These are phyloP conservation scores for Leccinum truebloodii DNA, from an alignment of 768 basidiomycete genomes.

Conservation along the genomic window DNA sequence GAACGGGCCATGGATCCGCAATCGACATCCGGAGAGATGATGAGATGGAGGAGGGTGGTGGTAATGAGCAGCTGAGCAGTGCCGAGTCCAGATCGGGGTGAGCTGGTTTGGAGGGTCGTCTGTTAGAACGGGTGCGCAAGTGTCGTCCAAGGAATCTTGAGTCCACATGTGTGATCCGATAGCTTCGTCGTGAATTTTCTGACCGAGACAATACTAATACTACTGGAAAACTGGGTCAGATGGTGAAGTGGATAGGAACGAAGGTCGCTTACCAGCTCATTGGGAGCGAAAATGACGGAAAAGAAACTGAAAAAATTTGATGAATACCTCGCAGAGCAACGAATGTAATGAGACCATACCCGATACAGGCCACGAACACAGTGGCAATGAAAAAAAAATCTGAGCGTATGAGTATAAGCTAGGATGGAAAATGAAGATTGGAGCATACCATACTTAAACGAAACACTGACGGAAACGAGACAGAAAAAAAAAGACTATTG, in stretches of 20 bases:
- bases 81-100: constrained; percentile 10
- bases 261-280: constrained; percentile 1
- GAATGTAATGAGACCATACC: constrained; percentile 1
- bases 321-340: not conserved
- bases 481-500: not conserved
- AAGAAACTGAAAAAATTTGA: not conserved
- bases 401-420: not conserved
- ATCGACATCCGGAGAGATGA: constrained; percentile 8
- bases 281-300: not conserved
- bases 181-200: constrained; percentile 12
- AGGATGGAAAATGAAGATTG: not conserved
- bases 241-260: not conserved
- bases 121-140: constrained; percentile 12
- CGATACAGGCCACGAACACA: constrained; percentile 1
- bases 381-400: constrained; percentile 1
- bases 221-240: not conserved
- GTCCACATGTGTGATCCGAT: constrained; percentile 7
- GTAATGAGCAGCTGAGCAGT: constrained; percentile 1
- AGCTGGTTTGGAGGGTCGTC: constrained; percentile 12
- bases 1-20: constrained; percentile 6
- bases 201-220: constrained; percentile 12
- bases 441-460: constrained; percentile 6
- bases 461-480: constrained; percentile 1
- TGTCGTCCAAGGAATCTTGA: constrained; percentile 16
- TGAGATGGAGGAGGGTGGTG: not conserved